These are phyloP conservation scores for Diospyros lotus DNA, from an alignment of 148 eudicot genomes.

Conservation along the genomic window DNA sequence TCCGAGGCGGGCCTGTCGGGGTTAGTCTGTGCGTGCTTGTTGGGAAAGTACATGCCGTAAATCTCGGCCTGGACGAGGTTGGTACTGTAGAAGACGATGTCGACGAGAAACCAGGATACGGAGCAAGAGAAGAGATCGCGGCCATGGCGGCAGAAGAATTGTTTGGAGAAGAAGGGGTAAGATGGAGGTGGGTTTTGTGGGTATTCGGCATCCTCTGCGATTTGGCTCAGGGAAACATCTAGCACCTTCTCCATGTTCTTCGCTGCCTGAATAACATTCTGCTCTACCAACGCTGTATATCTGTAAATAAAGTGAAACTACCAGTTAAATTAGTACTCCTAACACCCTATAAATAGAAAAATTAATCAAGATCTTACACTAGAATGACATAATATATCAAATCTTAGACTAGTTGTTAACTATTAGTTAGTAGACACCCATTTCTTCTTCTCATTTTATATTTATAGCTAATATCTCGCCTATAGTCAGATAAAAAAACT, in stretches of 20 bases:
- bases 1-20: no score
- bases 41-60: slow-evolving; percentile 13
- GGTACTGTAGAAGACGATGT: slow-evolving; percentile 53
- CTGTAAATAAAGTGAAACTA: slow-evolving; percentile 12
- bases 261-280: slow-evolving; percentile 46
- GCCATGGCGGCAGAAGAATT: slow-evolving; percentile 44
- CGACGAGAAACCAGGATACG: slow-evolving; percentile 42
- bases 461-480: no score
- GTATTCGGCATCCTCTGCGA: slow-evolving; percentile 23
- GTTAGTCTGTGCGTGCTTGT: background rate
- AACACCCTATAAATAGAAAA: no score
- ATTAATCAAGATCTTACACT: no score
- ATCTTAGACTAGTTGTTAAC: no score
- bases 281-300: slow-evolving; percentile 58
- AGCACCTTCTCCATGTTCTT: slow-evolving; percentile 53
- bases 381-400: no score
- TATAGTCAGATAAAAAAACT: no score
- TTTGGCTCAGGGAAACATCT: slow-evolving; percentile 27
- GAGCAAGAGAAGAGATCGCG: slow-evolving; percentile 48
- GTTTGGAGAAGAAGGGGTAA: slow-evolving; percentile 37
- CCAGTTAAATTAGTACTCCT: no score
- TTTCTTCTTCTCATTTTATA: no score
- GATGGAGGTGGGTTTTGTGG: slow-evolving; percentile 9
- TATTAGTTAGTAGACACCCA: no score
- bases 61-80: slow-evolving; percentile 45